phyloP scores from a whole-genome alignment of 331 rosid species.

The Dryas integrifolia region DNA sequence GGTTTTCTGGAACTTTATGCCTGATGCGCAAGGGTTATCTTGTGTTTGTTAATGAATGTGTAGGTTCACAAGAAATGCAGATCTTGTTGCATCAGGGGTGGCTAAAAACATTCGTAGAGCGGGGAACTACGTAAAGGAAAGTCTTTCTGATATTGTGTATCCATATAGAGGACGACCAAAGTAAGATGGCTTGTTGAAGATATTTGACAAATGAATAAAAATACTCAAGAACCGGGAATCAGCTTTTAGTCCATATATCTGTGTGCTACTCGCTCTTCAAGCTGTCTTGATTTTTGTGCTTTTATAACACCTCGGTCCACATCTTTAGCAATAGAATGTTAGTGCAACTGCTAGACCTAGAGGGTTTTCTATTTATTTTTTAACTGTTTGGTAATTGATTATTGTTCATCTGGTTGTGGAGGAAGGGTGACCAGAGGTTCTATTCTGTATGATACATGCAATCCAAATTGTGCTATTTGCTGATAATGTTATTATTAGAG shows the following conservation, averaged over 20 bases:
- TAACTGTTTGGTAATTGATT: neutral
- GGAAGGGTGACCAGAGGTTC: neutral
- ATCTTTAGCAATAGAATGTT: neutral
- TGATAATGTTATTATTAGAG: neutral
- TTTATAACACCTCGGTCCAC: neutral
- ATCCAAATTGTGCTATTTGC: neutral
- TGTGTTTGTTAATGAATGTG: neutral
- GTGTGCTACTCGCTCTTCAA: neutral
- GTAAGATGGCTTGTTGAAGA: neutral
- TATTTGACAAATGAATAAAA: neutral
- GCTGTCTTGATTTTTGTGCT: neutral
- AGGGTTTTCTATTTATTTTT: neutral
- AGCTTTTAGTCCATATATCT: neutral
- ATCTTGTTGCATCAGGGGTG: constrained; percentile 24
- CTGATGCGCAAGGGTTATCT: neutral
- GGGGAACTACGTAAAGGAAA: constrained; percentile 17
- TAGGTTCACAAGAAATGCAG: constrained; percentile 26
- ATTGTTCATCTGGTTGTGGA: neutral
- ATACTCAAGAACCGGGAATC: neutral
- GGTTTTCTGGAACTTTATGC: neutral
- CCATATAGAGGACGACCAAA: constrained; percentile 14
- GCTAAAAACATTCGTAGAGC: constrained; percentile 18
- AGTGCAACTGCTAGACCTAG: neutral
- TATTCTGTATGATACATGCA: neutral
- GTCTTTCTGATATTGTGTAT: neutral